Percentiles rank a stretch among this genome's conserved stretches.
These are phyloP conservation scores for Canavalia ensiformis DNA, from an alignment of 306 rosid genomes.

Conservation along the genomic window DNA sequence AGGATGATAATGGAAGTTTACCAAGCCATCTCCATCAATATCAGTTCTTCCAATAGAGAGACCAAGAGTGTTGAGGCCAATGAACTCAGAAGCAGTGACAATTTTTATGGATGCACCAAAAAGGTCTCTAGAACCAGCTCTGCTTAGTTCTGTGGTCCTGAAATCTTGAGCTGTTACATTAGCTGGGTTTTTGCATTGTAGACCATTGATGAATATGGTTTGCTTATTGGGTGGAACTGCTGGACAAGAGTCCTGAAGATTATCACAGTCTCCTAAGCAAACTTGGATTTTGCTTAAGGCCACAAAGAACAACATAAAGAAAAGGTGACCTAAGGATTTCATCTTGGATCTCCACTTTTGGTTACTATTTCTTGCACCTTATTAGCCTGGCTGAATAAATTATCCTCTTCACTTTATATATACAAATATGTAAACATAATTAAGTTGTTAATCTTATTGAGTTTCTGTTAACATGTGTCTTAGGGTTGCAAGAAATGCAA, in stretches of 20 bases:
- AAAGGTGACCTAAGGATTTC: conserved; percentile 43
- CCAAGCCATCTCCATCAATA: conserved; percentile 60
- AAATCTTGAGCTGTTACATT: conserved; percentile 66
- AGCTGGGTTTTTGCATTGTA: conserved; percentile 76
- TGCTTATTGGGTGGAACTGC: conserved; percentile 56
- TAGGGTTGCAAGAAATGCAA: conserved; percentile 63
- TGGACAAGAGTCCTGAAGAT: conserved; percentile 77
- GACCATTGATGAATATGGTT: conserved; percentile 76
- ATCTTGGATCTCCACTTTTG: conserved; percentile 54
- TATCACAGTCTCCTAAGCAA: conserved; percentile 61
- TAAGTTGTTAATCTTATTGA: conserved; percentile 31
- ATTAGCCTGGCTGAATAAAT: conserved; percentile 31
- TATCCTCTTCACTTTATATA: conserved; percentile 35
- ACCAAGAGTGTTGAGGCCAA: conserved; percentile 81
- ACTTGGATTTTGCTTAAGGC: conserved; percentile 44
- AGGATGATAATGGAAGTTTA: conserved; percentile 73
- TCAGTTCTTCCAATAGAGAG: conserved; percentile 80
- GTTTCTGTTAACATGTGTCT: conserved; percentile 16
- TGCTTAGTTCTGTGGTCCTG: conserved; percentile 57
- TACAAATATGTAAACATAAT: not conserved
- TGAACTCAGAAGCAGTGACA: conserved; percentile 66
- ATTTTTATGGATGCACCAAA: conserved; percentile 58
- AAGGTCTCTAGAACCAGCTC: conserved; percentile 51
- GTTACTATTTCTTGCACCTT: conserved; percentile 34
- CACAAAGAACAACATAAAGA: conserved; percentile 40